These are phyloP conservation scores for Cercospora zeae-maydis DNA, from an alignment of 2,329 filamentous ascomycete genomes.

Conservation along the genomic window DNA sequence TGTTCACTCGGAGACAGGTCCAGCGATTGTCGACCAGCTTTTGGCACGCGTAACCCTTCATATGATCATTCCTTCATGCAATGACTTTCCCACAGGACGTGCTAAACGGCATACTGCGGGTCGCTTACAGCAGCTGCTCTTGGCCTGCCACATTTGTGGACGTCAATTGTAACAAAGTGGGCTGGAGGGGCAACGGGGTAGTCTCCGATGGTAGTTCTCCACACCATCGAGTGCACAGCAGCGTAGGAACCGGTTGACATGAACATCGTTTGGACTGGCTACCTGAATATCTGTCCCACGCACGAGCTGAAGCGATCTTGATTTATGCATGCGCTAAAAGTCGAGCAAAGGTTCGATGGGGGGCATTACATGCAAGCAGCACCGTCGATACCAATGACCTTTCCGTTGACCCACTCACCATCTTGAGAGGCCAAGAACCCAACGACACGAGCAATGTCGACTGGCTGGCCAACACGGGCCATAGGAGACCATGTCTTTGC, in stretches of 20 bases:
- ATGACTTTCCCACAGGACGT: slow-evolving; percentile 1
- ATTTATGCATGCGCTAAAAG: neutral
- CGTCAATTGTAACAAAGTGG: neutral
- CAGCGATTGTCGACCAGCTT: neutral
- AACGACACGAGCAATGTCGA: slow-evolving; percentile 65
- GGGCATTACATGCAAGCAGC: slow-evolving; percentile 41
- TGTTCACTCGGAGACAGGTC: neutral
- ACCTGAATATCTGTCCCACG: neutral
- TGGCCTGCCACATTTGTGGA: neutral
- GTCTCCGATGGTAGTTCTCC: neutral
- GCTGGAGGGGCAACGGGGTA: neutral
- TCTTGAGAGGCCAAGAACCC: slow-evolving; percentile 58
- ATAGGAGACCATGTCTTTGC: slow-evolving; percentile 63
- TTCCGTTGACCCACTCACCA: slow-evolving; percentile 55
- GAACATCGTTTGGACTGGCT: neutral
- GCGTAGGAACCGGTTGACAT: neutral
- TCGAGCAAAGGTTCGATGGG: neutral
- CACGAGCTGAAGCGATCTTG: neutral
- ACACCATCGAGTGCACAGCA: neutral
- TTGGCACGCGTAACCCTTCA: neutral
- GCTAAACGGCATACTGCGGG: neutral
- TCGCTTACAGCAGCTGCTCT: neutral
- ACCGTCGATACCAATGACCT: slow-evolving; percentile 50
- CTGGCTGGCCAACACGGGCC: slow-evolving; percentile 62
- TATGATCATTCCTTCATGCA: neutral